phyloP scores from a whole-genome alignment of 2,329 filamentous ascomycete species.

The Exophiala lecanii-corni region DNA sequence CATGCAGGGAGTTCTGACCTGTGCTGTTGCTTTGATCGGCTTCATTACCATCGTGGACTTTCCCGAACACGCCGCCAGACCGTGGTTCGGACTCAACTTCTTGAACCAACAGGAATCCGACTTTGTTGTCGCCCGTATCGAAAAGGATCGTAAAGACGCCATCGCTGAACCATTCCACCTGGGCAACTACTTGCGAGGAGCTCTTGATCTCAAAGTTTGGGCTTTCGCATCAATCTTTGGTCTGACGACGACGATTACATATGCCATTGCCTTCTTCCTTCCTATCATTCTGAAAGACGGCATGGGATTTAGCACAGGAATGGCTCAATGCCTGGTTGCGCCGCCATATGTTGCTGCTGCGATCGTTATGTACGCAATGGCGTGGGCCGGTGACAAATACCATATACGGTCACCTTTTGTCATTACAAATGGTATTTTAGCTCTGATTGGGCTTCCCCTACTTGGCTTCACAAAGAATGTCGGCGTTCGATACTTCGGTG shows the following conservation, averaged over 20 bases:
- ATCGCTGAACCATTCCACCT: conserved; percentile 46
- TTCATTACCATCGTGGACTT: conserved; percentile 33
- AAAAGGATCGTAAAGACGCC: conserved; percentile 52
- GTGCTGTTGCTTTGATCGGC: conserved; percentile 21
- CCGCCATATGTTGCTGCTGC: conserved; percentile 61
- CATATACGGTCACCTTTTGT: conserved; percentile 66
- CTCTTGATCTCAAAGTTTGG: conserved; percentile 52
- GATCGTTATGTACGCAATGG: conserved; percentile 65
- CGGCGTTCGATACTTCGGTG: conserved; percentile 63
- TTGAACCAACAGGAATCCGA: conserved; percentile 21
- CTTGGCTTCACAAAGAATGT: conserved; percentile 58
- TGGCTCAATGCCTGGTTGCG: conserved; percentile 66
- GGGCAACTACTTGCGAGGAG: conserved; percentile 45
- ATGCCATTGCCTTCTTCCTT: conserved; percentile 74
- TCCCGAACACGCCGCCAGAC: conserved; percentile 15
- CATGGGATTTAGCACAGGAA: conserved; percentile 62
- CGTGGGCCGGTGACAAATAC: conserved; percentile 66
- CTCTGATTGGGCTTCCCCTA: conserved; percentile 64
- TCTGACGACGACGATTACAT: conserved; percentile 63
- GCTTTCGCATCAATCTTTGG: conserved; percentile 49
- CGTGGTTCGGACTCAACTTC: conserved; percentile 28
- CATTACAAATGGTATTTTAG: conserved; percentile 62
- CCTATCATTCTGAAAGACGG: conserved; percentile 64
- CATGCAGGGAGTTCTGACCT: conserved; percentile 44
- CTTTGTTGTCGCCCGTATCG: conserved; percentile 43